phyloP scores from a whole-genome alignment of 805 yeast species.

The Tetrapisispora namnaoensis region DNA sequence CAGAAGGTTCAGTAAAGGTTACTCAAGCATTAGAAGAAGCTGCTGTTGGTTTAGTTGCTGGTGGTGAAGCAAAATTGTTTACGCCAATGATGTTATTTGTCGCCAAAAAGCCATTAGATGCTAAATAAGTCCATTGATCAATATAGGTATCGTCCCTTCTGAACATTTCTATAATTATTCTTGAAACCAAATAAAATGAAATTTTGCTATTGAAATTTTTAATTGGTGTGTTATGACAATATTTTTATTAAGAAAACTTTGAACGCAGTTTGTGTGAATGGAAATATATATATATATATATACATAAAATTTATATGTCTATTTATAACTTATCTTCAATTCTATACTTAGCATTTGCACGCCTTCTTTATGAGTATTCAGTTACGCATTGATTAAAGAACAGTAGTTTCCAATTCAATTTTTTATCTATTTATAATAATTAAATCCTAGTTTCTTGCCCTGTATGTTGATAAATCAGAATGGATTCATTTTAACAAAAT shows the following conservation, averaged over 20 bases:
- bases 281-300: not conserved
- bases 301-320: too few relatives aligned
- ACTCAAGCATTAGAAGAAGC: constrained; percentile 94
- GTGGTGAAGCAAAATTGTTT: constrained; percentile 82
- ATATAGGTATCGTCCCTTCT: not conserved
- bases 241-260: not conserved
- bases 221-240: not conserved
- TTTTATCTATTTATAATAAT: too few relatives aligned
- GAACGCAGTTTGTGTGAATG: not conserved
- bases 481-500: too few relatives aligned
- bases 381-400: too few relatives aligned
- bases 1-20: constrained; percentile 84
- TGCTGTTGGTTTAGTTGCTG: constrained; percentile 87
- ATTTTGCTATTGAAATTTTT: not conserved
- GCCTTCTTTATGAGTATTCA: not conserved
- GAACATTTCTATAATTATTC: too few relatives aligned
- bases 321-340: too few relatives aligned
- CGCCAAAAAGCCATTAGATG: constrained; percentile 61
- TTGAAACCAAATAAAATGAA: not conserved
- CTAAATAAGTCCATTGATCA: not conserved
- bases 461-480: too few relatives aligned
- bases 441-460: too few relatives aligned
- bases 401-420: too few relatives aligned
- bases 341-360: not conserved
- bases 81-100: constrained; percentile 97